phyloP scores from a whole-genome alignment of 208 protist species.

The Strigomonas galati region DNA sequence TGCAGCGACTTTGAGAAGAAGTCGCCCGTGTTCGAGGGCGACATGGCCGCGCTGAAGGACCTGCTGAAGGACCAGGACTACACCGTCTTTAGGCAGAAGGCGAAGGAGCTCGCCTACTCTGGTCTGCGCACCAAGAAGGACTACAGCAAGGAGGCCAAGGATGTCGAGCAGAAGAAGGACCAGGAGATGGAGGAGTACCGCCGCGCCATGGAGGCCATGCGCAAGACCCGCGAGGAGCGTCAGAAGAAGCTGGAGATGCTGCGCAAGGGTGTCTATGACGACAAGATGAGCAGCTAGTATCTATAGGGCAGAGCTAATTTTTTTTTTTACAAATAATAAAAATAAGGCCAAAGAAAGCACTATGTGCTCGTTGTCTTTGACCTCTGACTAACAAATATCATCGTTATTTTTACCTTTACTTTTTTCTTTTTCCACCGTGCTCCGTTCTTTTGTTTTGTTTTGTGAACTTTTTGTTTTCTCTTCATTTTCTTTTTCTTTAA shows the following conservation, averaged over 20 bases:
- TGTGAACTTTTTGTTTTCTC: too few relatives aligned
- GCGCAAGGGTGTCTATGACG: constrained; percentile 26
- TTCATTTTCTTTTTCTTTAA: neutral
- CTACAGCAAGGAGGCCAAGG: neutral
- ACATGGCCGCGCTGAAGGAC: constrained; percentile 23
- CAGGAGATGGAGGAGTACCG: constrained; percentile 21
- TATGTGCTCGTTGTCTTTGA: neutral
- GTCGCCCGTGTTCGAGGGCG: constrained; percentile 12
- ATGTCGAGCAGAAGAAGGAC: constrained; percentile 5
- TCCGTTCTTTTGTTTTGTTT: neutral
- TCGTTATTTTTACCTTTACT: neutral
- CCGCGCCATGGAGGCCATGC: constrained; percentile 17
- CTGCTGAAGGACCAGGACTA: constrained; percentile 24
- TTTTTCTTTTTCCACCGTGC: constrained; percentile 7
- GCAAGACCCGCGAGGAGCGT: constrained; percentile 17
- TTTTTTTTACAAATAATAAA: constrained; percentile 1
- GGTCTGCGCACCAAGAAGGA: constrained; percentile 4
- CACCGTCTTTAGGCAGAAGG: constrained; percentile 17
- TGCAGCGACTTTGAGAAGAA: constrained; percentile 12
- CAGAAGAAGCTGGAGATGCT: constrained; percentile 22
- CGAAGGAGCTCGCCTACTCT: constrained; percentile 19
- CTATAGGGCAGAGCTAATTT: too few relatives aligned
- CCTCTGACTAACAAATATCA: neutral
- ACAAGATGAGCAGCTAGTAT: neutral
- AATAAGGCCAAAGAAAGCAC: neutral